Evolutionary conservation across 148 eudicot species (phyloP), one percentile per base, ranked within the genome.

Genomic region (Agrostemma githago): DNA sequence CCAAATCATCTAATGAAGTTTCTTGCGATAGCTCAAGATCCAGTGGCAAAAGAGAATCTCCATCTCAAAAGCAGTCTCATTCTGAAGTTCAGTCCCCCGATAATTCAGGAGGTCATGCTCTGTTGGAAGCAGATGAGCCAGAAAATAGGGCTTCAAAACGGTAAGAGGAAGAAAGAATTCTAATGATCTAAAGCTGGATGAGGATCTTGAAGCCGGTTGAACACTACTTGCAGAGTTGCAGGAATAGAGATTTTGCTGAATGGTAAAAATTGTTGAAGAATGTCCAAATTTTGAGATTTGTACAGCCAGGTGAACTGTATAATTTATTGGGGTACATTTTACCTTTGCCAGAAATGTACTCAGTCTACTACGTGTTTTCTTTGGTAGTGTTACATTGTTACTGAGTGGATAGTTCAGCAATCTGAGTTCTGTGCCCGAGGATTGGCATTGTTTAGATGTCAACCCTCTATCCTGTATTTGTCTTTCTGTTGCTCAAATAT

Each of bases 221-320:
- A 75, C 80, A 42, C 54, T 79, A 46, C 48, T 64, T 42, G 76
- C 78, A 2, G 67, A 26, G 34, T 0, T 26, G 34, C 34, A 26
- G 34, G 34, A 68, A 20, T 86, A 82, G 72, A 72, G 68, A 83
- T 84, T 77, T 42, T 70, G 41, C 74, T 54, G 61, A 67, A 73
- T 56, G 77, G 80, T 40, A 62, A 68, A 73, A 65, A 63, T 70
- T 84, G 76, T 82, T 71, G 73, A 83, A 82, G 78, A 75, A 79
- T 79, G 81, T 77, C 78, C 77, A 72, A 74, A 56, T 71, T 83
- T 64, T 76, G 78, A 61, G 84, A 86, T 53, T 71, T 87, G 93
- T 91, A 86, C 86, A 86, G 83, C 58, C 79, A 77, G 83, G 81
- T 80, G 67, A 80, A 71, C 76, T 80, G 77, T 71, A 66, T 77